Conservation (phyloP, 2,329 filamentous ascomycete species). For the Aspergillus persii region DNA sequence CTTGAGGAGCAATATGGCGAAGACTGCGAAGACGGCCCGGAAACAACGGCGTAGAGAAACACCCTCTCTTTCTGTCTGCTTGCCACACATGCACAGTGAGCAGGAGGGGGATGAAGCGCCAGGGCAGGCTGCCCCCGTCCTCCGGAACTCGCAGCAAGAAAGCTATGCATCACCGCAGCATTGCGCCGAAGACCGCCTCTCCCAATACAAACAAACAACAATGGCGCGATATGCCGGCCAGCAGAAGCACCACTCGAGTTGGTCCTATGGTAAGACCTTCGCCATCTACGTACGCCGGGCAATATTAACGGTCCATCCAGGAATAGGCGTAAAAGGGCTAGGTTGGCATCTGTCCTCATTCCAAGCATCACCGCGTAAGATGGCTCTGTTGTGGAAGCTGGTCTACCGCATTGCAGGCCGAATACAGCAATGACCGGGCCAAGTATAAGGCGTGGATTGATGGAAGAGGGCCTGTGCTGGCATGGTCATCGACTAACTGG, state of each 20-base stretch:
- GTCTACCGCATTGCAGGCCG: not conserved
- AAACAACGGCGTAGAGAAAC: not conserved
- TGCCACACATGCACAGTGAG: not conserved
- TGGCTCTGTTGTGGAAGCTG: not conserved
- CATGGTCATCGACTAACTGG: not conserved
- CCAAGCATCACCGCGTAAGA: not conserved
- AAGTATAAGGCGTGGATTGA: too few relatives aligned
- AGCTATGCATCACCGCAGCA: not conserved
- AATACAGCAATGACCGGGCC: not conserved
- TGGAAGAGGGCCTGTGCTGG: not conserved
- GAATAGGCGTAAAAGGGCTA: not conserved
- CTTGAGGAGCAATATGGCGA: not conserved
- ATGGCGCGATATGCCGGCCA: not conserved
- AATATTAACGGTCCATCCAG: not conserved
- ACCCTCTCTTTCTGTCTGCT: not conserved
- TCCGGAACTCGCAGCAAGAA: not conserved
- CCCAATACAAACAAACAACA: not conserved
- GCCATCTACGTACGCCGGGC: not conserved
- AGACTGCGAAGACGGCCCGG: not conserved
- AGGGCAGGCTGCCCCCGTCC: not conserved
- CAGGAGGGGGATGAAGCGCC: not conserved
- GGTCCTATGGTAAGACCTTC: not conserved
- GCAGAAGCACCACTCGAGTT: not conserved
- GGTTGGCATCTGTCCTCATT: not conserved
- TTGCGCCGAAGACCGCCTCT: not conserved